Conservation (phyloP, 768 basidiomycete genomes). For the Suillus bovinus region DNA sequence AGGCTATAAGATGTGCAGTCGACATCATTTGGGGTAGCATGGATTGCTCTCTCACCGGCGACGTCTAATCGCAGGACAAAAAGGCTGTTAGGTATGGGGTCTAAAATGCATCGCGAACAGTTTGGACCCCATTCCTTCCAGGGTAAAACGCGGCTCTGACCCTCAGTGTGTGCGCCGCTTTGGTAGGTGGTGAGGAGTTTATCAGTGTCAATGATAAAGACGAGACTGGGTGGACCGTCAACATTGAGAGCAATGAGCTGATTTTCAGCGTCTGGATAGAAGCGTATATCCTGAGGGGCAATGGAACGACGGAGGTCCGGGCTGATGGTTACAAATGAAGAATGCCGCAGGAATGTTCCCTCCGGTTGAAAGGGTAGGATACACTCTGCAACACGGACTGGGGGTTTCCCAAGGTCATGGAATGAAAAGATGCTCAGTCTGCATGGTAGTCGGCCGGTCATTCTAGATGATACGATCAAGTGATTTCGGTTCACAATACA, state of each 20-base stretch:
- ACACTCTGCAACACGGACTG: not conserved
- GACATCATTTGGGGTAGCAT: not conserved
- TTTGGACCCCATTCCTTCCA: slow-evolving; percentile 3
- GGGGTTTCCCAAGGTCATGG: not conserved
- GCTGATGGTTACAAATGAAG: not conserved
- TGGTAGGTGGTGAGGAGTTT: not conserved
- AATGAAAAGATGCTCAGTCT: not conserved
- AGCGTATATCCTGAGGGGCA: not conserved
- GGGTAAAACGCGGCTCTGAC: not conserved
- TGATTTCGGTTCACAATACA: slow-evolving; percentile 1
- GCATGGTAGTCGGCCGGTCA: not conserved
- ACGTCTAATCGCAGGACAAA: not conserved
- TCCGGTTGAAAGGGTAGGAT: not conserved
- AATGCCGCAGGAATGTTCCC: not conserved
- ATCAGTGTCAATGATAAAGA: not conserved
- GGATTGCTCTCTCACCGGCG: not conserved
- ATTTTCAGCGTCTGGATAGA: slow-evolving; percentile 2
- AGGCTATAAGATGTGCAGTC: not conserved
- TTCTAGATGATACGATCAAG: not conserved
- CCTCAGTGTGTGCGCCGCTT: not conserved
- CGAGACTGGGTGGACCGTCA: slow-evolving; percentile 1
- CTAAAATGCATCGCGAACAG: not conserved
- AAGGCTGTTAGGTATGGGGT: not conserved
- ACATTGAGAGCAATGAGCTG: not conserved
- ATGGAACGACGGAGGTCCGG: not conserved